Base-by-base conservation (phyloP, 148 eudicot genomes). In the Rhododendron molle region DNA sequence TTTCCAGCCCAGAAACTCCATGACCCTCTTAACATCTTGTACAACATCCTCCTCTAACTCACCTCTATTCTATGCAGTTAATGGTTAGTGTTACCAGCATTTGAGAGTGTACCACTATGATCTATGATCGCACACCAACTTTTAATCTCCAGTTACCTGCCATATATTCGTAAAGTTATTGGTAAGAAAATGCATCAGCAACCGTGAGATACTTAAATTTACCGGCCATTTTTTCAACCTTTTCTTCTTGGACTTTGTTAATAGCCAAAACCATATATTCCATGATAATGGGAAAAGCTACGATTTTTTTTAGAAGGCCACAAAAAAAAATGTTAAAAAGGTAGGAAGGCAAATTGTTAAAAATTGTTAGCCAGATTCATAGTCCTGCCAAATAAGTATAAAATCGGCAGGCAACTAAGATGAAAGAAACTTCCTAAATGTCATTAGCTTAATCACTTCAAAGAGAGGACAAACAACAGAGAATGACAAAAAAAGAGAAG, bases 71-170 rank as follows among this genome's bases (percentile, higher is more conserved):
- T 71, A 46, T 30, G 44, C 78, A 40, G 20, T 14, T 65, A 83
- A 46, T 49, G 40, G 65, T 83, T 58, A 83, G 79, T 72, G 65
- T 7, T 72, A 30, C 76, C 54, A 7, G 84, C 47, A 60, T 43
- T 16, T 38, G 12, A 82, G 50, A 82, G 72, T 54, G 72, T 54
- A 11, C 69, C 47, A 12, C 47, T 8, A 82, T 11, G 26, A 4
- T 15, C n/a, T 46, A 32, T 3, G 76, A 62, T 15, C 43, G 28
- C 78, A 69, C 20, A 9, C 76, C 85, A 71, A 32, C 43, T 46
- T 46, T 73, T 69, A 38, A 28, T 83, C 54, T 26, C 60, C 60
- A 20, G 47, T 83, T 34, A 83, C 85, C 85, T 83, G 80, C 85
- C 80, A 83, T 49, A 32, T 3, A 67, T 58, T 62, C 34, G 49